These are phyloP conservation scores for Phytophthora lateralis DNA, from an alignment of 352 stramenopile species.

Conservation along the genomic window DNA sequence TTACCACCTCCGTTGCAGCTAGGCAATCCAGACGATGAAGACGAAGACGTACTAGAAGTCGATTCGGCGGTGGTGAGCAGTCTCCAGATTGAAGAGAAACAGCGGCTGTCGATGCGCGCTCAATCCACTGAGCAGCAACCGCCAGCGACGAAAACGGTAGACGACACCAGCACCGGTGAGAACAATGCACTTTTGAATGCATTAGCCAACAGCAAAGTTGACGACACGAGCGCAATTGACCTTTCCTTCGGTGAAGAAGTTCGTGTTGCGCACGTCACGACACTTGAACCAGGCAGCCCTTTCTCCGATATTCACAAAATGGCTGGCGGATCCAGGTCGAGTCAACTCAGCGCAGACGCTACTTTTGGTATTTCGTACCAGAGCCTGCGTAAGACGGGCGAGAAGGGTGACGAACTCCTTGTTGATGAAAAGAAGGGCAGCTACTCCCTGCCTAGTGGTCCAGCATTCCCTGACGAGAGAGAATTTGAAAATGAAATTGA, in stretches of 20 bases:
- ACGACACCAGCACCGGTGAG: slow-evolving; percentile 1
- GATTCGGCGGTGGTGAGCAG: slow-evolving; percentile 37
- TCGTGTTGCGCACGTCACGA: slow-evolving; percentile 36
- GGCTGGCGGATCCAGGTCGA: slow-evolving; percentile 10
- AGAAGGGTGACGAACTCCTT: slow-evolving; percentile 18
- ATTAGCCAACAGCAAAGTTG: slow-evolving; percentile 14
- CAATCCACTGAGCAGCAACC: slow-evolving; percentile 1
- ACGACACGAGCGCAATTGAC: slow-evolving; percentile 14
- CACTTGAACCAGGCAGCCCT: slow-evolving; percentile 24
- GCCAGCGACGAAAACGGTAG: neutral
- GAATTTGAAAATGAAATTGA: slow-evolving; percentile 53
- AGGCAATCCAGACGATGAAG: slow-evolving; percentile 33
- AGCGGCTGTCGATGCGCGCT: slow-evolving; percentile 11
- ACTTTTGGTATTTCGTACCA: slow-evolving; percentile 73
- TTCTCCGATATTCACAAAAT: slow-evolving; percentile 30
- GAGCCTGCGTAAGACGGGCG: slow-evolving; percentile 38
- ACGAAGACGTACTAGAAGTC: slow-evolving; percentile 61
- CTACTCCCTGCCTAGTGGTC: slow-evolving; percentile 42
- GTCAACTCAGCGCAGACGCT: slow-evolving; percentile 15
- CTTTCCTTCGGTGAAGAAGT: slow-evolving; percentile 39
- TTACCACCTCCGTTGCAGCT: slow-evolving; percentile 23
- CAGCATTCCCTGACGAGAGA: slow-evolving; percentile 54
- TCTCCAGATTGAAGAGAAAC: slow-evolving; percentile 31
- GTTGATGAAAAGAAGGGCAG: slow-evolving; percentile 9
- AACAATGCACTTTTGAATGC: slow-evolving; percentile 30